Evolutionary conservation across 352 stramenopile species (phyloP).

Genomic region (Phytophthora capsici): DNA sequence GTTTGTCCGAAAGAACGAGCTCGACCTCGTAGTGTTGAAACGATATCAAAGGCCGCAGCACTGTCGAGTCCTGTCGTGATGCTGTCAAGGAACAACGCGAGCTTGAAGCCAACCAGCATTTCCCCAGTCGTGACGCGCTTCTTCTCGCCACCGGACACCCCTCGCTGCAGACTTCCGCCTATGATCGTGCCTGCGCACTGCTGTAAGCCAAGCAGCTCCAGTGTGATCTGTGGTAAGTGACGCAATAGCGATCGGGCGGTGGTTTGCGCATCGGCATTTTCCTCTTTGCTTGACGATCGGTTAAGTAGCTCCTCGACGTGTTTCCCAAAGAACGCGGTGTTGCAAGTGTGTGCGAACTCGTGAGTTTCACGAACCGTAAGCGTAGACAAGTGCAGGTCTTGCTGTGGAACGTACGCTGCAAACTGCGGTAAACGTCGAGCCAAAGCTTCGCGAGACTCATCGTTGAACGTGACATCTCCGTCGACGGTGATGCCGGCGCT

Average conservation of each 20-base stretch:
- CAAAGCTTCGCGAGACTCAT: conserved; percentile 28
- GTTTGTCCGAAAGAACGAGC: conserved; percentile 47
- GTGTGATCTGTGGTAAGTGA: conserved; percentile 39
- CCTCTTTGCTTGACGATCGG: not conserved
- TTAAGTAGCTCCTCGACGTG: conserved; percentile 53
- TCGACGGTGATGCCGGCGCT: conserved; percentile 24
- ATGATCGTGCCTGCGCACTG: conserved; percentile 57
- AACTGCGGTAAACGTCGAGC: conserved; percentile 44
- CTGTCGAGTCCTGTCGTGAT: conserved; percentile 68
- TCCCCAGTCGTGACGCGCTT: conserved; percentile 91
- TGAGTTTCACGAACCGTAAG: conserved; percentile 85
- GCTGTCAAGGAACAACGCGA: conserved; percentile 77
- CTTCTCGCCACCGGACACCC: conserved; percentile 87
- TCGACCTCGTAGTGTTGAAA: conserved; percentile 39
- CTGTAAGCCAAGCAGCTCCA: conserved; percentile 47
- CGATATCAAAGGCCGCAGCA: conserved; percentile 63
- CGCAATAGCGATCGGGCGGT: conserved; percentile 33
- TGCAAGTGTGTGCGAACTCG: conserved; percentile 90
- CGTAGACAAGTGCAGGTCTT: conserved; percentile 61
- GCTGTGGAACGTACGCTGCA: conserved; percentile 47
- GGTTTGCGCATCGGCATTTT: conserved; percentile 36
- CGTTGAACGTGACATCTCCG: conserved; percentile 47
- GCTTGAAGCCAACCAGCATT: conserved; percentile 82
- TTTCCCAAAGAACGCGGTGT: conserved; percentile 39
- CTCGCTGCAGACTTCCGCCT: conserved; percentile 53